Conservation (phyloP, 1,284 basidiomycete genomes). For the Boletus mariae region DNA sequence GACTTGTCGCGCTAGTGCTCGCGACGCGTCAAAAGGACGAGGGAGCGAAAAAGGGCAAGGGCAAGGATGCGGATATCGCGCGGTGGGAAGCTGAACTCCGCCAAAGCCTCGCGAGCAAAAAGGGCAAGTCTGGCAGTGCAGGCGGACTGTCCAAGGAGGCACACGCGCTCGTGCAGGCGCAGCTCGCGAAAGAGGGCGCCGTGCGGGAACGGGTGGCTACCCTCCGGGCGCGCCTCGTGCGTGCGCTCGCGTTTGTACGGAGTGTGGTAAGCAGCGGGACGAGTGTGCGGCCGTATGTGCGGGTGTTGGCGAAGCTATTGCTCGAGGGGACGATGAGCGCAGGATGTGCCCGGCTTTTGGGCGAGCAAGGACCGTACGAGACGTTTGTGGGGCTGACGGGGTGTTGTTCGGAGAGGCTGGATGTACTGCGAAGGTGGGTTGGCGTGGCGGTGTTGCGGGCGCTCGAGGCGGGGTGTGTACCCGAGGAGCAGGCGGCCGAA, state of each 20-base stretch:
- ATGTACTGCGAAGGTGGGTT: constrained; percentile 64
- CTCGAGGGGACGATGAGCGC: constrained; percentile 61
- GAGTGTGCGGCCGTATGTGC: constrained; percentile 51
- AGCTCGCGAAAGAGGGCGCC: constrained; percentile 73
- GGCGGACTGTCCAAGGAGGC: constrained; percentile 78
- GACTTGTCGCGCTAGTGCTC: constrained; percentile 47
- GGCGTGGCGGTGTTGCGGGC: constrained; percentile 80
- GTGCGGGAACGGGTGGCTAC: constrained; percentile 58
- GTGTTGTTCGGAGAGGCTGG: constrained; percentile 69
- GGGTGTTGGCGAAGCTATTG: constrained; percentile 56
- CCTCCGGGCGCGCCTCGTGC: constrained; percentile 54
- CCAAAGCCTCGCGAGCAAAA: constrained; percentile 78
- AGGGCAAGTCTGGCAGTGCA: constrained; percentile 30
- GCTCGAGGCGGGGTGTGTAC: constrained; percentile 62
- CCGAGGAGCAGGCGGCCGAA: constrained; percentile 73
- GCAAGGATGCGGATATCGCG: constrained; percentile 82
- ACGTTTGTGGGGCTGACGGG: constrained; percentile 71
- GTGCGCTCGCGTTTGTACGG: constrained; percentile 66
- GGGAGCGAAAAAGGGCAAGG: constrained; percentile 74
- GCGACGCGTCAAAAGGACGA: constrained; percentile 53
- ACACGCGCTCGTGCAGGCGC: constrained; percentile 72
- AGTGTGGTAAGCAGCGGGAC: constrained; percentile 54
- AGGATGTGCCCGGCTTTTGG: constrained; percentile 56
- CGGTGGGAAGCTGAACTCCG: constrained; percentile 95
- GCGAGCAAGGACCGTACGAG: constrained; percentile 50